A percentile compares a stretch with the other conserved stretches of the same genome.
phyloP scores from a whole-genome alignment of 1,284 basidiomycete species.

The Ustilago bromivora region DNA sequence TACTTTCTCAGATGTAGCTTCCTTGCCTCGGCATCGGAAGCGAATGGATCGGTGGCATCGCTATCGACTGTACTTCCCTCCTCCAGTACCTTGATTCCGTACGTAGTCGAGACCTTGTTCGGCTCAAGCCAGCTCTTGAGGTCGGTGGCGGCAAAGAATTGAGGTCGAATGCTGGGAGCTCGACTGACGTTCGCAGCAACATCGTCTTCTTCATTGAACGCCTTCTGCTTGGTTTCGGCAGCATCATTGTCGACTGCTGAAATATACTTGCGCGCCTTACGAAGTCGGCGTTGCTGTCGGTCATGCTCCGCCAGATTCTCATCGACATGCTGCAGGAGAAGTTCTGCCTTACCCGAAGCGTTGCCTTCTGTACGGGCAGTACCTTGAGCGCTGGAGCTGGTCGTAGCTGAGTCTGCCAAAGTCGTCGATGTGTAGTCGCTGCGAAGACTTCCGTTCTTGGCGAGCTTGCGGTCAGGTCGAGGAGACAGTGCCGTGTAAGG shows the following conservation, averaged over 20 bases:
- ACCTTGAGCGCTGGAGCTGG: conserved; percentile 25
- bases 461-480: conserved; percentile 30
- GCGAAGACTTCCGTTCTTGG: conserved; percentile 44
- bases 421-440: conserved; percentile 43
- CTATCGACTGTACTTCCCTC: conserved; percentile 25
- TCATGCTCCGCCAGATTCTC: conserved; percentile 34
- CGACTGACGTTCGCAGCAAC: conserved; percentile 33
- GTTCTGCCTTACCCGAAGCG: conserved; percentile 23
- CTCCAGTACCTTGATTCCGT: conserved; percentile 38
- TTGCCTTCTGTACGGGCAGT: conserved; percentile 8
- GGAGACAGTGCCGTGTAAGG: conserved; percentile 40
- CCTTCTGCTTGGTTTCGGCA: background rate
- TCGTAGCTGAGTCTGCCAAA: conserved; percentile 24
- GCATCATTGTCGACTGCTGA: background rate
- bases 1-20: conserved; percentile 12
- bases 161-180: conserved; percentile 59
- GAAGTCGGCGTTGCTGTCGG: conserved; percentile 33
- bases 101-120: conserved; percentile 31
- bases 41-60: conserved; percentile 28
- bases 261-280: conserved; percentile 29
- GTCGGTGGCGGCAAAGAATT: conserved; percentile 59
- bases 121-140: conserved; percentile 61
- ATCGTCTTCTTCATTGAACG: background rate
- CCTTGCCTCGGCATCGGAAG: conserved; percentile 23
- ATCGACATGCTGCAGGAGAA: conserved; percentile 24